These are phyloP conservation scores for Begonia loranthoides DNA, from an alignment of 306 rosid genomes.

Conservation along the genomic window DNA sequence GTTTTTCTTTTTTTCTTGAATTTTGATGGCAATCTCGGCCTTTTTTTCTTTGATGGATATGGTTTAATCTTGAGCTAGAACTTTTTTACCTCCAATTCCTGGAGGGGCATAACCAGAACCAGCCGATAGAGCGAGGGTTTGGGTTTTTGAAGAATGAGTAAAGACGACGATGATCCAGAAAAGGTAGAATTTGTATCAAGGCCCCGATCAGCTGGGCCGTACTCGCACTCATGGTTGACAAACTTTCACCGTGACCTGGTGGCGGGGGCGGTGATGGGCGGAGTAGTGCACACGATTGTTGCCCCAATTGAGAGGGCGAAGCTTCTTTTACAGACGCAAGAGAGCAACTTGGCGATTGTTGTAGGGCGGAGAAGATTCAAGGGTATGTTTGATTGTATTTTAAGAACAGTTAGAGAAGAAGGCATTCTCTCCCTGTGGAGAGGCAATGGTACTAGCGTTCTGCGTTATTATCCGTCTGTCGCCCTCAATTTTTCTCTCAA, in stretches of 20 bases:
- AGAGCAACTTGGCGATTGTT: slow-evolving; percentile 75
- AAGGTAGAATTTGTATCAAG: slow-evolving; percentile 5
- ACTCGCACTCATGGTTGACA: slow-evolving; percentile 14
- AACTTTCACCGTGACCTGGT: slow-evolving; percentile 74
- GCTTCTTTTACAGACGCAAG: slow-evolving; percentile 87
- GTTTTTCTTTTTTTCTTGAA: too few species aligned
- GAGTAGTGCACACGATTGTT: slow-evolving; percentile 81
- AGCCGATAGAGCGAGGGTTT: background rate
- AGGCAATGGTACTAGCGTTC: slow-evolving; percentile 93
- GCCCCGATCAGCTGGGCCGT: slow-evolving; percentile 7
- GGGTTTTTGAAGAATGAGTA: slow-evolving; percentile 32
- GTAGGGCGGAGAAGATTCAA: slow-evolving; percentile 56
- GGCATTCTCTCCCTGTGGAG: slow-evolving; percentile 87
- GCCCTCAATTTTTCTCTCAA: slow-evolving; percentile 98
- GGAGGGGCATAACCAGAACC: too few species aligned
- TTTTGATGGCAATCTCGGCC: too few species aligned
- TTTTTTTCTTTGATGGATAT: background rate
- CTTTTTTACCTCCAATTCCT: background rate
- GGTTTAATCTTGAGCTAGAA: slow-evolving; percentile 4
- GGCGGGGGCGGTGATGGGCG: slow-evolving; percentile 93
- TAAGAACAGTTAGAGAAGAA: slow-evolving; percentile 68
- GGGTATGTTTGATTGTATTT: slow-evolving; percentile 78
- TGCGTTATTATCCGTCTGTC: slow-evolving; percentile 89
- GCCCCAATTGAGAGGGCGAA: slow-evolving; percentile 94
- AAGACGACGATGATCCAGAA: slow-evolving; percentile 24